Evolutionary conservation across 768 basidiomycete species (phyloP).

Genomic region (Mycena rebaudengoi): DNA sequence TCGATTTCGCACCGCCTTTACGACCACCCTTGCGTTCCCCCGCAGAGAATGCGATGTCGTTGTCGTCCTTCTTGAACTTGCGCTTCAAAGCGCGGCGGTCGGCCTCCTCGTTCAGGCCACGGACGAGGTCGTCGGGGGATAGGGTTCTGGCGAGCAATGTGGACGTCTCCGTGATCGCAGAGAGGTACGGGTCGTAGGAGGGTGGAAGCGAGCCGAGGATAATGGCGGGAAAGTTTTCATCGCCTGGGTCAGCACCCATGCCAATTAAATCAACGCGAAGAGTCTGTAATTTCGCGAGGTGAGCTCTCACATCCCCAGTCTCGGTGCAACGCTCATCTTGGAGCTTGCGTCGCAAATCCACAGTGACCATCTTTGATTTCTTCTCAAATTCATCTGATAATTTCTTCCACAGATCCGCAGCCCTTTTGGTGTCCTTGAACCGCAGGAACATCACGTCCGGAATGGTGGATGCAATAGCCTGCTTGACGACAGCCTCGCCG

Average conservation of each 20-base stretch:
- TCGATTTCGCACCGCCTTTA: not conserved
- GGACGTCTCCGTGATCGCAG: conserved; percentile 27
- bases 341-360: conserved; percentile 32
- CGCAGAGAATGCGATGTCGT: conserved; percentile 6
- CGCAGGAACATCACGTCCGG: conserved; percentile 32
- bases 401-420: conserved; percentile 29
- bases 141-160: conserved; percentile 13
- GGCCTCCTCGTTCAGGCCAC: conserved; percentile 22
- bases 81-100: conserved; percentile 4
- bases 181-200: conserved; percentile 29
- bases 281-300: conserved; percentile 22
- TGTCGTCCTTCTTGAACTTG: conserved; percentile 13
- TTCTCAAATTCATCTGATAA: conserved; percentile 29
- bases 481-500: conserved; percentile 29
- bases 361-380: conserved; percentile 30
- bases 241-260: conserved; percentile 14
- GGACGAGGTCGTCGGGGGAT: conserved; percentile 23
- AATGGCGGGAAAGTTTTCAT: conserved; percentile 31
- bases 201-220: conserved; percentile 33
- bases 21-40: not conserved
- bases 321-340: conserved; percentile 32
- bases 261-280: conserved; percentile 24
- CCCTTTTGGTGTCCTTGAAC: conserved; percentile 3
- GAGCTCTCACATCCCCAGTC: conserved; percentile 29
- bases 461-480: conserved; percentile 30